These are phyloP conservation scores for Phytomonas sp. DNA, from an alignment of 208 protist genomes.

Conservation along the genomic window DNA sequence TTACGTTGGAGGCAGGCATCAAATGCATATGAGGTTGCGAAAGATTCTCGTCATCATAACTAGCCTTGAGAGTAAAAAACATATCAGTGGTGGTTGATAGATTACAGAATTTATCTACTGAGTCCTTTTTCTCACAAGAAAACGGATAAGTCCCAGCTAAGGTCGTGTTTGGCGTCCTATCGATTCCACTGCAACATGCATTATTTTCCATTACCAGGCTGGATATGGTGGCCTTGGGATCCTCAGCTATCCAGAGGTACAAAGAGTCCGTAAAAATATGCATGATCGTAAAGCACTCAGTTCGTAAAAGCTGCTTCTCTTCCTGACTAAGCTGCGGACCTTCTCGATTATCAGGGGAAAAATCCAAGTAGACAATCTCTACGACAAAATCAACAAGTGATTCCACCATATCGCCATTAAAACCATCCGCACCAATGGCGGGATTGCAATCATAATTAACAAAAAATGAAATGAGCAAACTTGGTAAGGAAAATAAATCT, in stretches of 20 bases:
- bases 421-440: conserved; percentile 50
- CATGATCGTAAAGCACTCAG: conserved; percentile 51
- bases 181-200: background rate
- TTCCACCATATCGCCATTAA: conserved; percentile 73
- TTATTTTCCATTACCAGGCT: background rate
- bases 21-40: background rate
- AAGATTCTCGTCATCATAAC: background rate
- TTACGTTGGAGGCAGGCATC: background rate
- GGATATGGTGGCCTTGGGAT: conserved; percentile 26
- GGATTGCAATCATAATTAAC: conserved; percentile 87
- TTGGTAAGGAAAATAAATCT: conserved; percentile 48
- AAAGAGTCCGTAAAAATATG: conserved; percentile 53
- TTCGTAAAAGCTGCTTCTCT: conserved; percentile 70
- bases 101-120: background rate
- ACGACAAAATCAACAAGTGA: conserved; percentile 63
- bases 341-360: conserved; percentile 8
- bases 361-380: conserved; percentile 51
- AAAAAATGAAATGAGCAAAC: conserved; percentile 69
- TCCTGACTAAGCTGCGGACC: conserved; percentile 50
- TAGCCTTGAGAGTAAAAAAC: background rate
- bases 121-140: background rate
- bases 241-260: conserved; percentile 68
- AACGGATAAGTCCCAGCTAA: background rate
- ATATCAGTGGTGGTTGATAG: background rate
- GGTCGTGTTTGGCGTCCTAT: background rate